These are phyloP conservation scores for Cyclocybe aegerita DNA, from an alignment of 768 basidiomycete species.

Conservation along the genomic window DNA sequence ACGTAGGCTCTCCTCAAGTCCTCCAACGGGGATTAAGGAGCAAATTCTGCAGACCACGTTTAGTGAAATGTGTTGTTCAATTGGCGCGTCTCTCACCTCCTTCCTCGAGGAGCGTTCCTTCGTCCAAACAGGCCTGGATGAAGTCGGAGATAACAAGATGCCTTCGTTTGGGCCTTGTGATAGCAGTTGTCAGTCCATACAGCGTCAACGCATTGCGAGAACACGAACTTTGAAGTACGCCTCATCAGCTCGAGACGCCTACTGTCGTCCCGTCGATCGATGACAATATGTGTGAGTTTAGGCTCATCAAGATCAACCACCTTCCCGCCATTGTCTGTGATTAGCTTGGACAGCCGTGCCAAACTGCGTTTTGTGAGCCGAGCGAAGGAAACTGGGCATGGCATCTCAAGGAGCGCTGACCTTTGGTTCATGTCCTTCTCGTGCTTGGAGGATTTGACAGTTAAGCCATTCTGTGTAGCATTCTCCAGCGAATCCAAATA, in stretches of 20 bases:
- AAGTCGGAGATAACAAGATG: slow-evolving; percentile 78
- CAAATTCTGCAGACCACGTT: slow-evolving; percentile 17
- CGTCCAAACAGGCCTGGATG: slow-evolving; percentile 78
- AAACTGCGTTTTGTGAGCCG: slow-evolving; percentile 47
- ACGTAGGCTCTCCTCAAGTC: neutral
- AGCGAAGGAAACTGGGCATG: neutral
- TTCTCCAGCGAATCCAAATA: slow-evolving; percentile 85
- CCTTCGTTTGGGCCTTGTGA: slow-evolving; percentile 71
- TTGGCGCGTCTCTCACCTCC: slow-evolving; percentile 53
- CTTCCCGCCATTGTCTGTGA: slow-evolving; percentile 71
- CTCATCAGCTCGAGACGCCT: slow-evolving; percentile 71
- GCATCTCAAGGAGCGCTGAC: slow-evolving; percentile 29
- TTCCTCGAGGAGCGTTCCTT: slow-evolving; percentile 81
- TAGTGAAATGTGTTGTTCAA: neutral
- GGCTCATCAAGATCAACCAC: slow-evolving; percentile 69
- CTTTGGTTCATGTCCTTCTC: slow-evolving; percentile 51
- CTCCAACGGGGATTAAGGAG: slow-evolving; percentile 14
- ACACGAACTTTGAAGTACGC: slow-evolving; percentile 66
- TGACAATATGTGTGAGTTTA: slow-evolving; percentile 82
- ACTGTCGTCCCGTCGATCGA: slow-evolving; percentile 80
- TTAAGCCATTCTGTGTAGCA: slow-evolving; percentile 64
- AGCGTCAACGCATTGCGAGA: neutral
- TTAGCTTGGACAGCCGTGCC: slow-evolving; percentile 43
- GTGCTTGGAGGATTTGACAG: slow-evolving; percentile 46
- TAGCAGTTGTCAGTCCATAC: slow-evolving; percentile 8